These are phyloP conservation scores for Eragrostis tef DNA, from an alignment of 202 grass and related monocot species.

Conservation along the genomic window DNA sequence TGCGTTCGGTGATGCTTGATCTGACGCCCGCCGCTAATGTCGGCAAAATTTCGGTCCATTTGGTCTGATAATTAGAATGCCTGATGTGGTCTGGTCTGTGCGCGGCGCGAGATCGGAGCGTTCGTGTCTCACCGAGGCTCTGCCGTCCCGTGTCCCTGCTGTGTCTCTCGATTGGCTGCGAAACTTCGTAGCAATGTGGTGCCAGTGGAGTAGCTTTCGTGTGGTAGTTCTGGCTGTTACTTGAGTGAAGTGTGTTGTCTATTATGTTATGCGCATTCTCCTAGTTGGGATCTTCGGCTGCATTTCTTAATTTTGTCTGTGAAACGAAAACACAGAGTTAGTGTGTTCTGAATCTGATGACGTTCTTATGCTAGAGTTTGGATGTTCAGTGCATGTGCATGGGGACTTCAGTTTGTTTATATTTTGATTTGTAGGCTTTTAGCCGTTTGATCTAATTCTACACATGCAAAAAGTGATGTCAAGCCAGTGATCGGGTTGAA, in stretches of 20 bases:
- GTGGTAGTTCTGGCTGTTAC: neutral
- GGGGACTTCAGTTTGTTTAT: neutral
- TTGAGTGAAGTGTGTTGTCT: neutral
- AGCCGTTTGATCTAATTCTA: neutral
- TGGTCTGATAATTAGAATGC: neutral
- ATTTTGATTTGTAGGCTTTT: neutral
- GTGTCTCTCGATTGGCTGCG: neutral
- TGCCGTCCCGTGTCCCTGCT: neutral
- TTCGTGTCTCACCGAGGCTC: neutral
- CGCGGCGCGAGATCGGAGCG: neutral
- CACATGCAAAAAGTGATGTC: neutral
- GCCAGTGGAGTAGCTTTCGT: neutral
- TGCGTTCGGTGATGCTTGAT: slow-evolving; percentile 29
- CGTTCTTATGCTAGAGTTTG: neutral
- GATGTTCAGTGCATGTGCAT: slow-evolving; percentile 16
- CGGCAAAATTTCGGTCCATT: slow-evolving; percentile 4
- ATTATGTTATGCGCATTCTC: neutral
- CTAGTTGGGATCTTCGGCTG: slow-evolving; percentile 10
- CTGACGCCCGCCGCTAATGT: slow-evolving; percentile 37
- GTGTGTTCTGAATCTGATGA: slow-evolving; percentile 35
- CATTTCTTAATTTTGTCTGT: neutral
- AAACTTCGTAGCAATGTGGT: neutral
- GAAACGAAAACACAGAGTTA: neutral
- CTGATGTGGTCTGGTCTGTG: neutral
- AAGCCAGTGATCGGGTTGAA: neutral